phyloP scores from a whole-genome alignment of 1,284 basidiomycete genomes.

The Irpex rosettiformis region DNA sequence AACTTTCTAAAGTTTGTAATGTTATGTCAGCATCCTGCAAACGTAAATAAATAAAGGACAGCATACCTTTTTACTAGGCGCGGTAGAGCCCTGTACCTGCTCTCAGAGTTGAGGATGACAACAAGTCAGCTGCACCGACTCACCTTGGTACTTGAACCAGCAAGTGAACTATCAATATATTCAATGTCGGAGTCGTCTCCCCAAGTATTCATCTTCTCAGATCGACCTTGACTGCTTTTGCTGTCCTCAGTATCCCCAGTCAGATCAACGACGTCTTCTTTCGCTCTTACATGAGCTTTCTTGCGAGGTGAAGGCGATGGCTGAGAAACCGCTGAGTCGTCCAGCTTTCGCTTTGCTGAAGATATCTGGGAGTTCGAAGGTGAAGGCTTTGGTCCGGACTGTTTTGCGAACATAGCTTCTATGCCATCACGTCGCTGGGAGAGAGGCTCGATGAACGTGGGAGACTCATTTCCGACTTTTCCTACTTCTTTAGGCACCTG shows the following conservation, averaged over 20 bases:
- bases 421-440: conserved; percentile 84
- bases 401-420: conserved; percentile 80
- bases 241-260: conserved; percentile 3
- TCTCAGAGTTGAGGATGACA: background rate
- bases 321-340: conserved; percentile 11
- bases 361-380: conserved; percentile 1
- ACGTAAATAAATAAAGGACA: background rate
- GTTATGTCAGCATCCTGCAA: background rate
- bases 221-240: conserved; percentile 6
- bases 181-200: conserved; percentile 25
- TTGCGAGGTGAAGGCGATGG: background rate
- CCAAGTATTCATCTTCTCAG: conserved; percentile 20
- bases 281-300: too few relatives aligned
- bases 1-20: background rate
- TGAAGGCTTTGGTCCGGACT: conserved; percentile 42
- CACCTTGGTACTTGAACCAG: background rate
- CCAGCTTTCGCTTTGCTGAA: conserved; percentile 17
- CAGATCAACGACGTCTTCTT: background rate
- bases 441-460: conserved; percentile 81
- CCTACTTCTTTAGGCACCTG: conserved; percentile 89
- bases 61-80: background rate
- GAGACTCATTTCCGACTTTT: conserved; percentile 82
- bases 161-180: conserved; percentile 16
- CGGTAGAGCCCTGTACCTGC: background rate
- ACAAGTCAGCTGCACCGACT: background rate